These are phyloP conservation scores for Candida oleophila DNA, from an alignment of 805 yeast genomes.

Conservation along the genomic window DNA sequence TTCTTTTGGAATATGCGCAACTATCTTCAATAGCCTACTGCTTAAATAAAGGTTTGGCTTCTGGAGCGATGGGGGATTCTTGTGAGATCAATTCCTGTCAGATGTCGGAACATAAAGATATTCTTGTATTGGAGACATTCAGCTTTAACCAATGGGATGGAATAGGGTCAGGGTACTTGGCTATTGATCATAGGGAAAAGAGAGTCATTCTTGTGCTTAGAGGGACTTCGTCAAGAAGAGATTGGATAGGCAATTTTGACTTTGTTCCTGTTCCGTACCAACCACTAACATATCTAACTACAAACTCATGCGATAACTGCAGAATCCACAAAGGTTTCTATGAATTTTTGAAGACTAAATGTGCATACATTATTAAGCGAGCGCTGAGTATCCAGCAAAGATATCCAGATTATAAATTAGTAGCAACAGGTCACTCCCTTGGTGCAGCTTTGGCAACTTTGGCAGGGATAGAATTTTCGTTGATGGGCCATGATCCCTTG, in stretches of 20 bases:
- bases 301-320: constrained; percentile 48
- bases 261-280: constrained; percentile 45
- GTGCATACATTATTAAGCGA: constrained; percentile 30
- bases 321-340: constrained; percentile 66
- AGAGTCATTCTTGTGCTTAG: constrained; percentile 54
- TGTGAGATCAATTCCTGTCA: constrained; percentile 28
- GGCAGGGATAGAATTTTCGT: constrained; percentile 59
- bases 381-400: constrained; percentile 6
- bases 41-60: constrained; percentile 28
- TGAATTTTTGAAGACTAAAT: constrained; percentile 42
- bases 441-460: constrained; percentile 72
- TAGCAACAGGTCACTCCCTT: constrained; percentile 71
- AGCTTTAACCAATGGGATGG: constrained; percentile 43
- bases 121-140: constrained; percentile 40
- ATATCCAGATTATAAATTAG: constrained; percentile 49
- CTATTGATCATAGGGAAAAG: constrained; percentile 44
- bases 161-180: constrained; percentile 55
- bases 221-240: constrained; percentile 61
- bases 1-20: constrained; percentile 30
- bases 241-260: constrained; percentile 61
- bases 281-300: constrained; percentile 35
- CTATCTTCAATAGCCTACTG: constrained; percentile 40
- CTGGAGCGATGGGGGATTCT: constrained; percentile 18
- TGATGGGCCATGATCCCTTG: constrained; percentile 52
- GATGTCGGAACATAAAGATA: constrained; percentile 15